Evolutionary conservation across 805 yeast species (phyloP), one percentile per base, ranked within the genome.

Genomic region (Maudiozyma bulderi): DNA sequence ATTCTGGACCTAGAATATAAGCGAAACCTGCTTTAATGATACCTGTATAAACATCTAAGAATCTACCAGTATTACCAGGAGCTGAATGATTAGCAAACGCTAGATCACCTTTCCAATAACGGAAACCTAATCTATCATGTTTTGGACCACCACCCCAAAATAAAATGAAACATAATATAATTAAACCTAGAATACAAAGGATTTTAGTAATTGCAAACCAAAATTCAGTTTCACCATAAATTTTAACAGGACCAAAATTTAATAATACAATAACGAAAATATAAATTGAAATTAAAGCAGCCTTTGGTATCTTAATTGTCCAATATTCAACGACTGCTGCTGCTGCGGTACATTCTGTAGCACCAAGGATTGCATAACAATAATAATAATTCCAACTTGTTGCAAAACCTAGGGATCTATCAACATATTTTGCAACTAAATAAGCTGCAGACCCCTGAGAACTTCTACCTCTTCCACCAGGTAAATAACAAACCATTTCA

Each of bases 281-380:
- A 55, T 80, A 77, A 15, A 81, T 71, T 10, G 78, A 65, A 49
- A 79, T 77, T 78, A 81, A 77, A n/a, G 74, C 79, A 8, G 80
- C 84, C 14, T 79, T 76, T 50, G 79, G 78, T 2, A 54, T 55
- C 10, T 49, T 45, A 31, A 76, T 60, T 3, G 78, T 73, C 86
- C 86, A 81, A 59, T 77, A 81, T 54, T 74, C 73, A 52, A 81
- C 72, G 14, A 81, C 79, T 49, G 78, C 73, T 1, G 83, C 73
- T n/a, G 84, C 81, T 1, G 85, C 85, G 11, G 80, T 76, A 61
- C 80, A 72, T 63, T 81, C 85, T 50, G 81, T 75, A 33, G 84
- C 81, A 4, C 79, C 66, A 34, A 74, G 63, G 31, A 76, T 71
- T 9, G 74, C 60, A 71, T 73, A 76, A 55, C 74, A 71, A 59